A percentile compares a stretch with the other conserved stretches of the same genome.
Conservation (phyloP, 2,329 filamentous ascomycete species). For the Cercospora sp. region DNA sequence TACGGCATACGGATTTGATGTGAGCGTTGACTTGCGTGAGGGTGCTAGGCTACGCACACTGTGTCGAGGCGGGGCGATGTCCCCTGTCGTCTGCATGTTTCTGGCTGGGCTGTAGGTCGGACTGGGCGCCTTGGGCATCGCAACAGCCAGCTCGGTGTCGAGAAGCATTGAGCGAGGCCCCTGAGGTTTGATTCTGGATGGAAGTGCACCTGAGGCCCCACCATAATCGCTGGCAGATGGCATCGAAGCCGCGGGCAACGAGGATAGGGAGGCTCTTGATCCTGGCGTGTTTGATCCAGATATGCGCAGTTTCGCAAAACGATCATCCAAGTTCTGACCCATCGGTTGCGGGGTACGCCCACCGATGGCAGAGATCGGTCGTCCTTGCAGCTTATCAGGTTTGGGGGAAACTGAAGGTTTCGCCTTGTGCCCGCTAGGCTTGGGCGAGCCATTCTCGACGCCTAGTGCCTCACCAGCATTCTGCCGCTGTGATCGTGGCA, state of each 20-base stretch:
- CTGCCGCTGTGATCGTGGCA: conserved; percentile 23
- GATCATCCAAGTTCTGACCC: conserved; percentile 47
- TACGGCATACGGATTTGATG: conserved; percentile 24
- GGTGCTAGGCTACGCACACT: conserved; percentile 64
- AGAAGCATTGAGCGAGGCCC: conserved; percentile 59
- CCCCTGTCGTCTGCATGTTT: conserved; percentile 66
- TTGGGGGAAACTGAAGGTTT: conserved; percentile 54
- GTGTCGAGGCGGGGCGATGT: conserved; percentile 64
- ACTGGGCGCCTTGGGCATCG: conserved; percentile 68
- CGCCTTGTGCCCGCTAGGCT: conserved; percentile 24
- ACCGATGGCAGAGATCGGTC: conserved; percentile 49
- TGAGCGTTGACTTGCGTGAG: conserved; percentile 55
- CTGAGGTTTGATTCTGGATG: conserved; percentile 34
- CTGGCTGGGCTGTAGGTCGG: conserved; percentile 77
- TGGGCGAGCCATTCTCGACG: neutral
- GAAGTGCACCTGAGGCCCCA: conserved; percentile 19
- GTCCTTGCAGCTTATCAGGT: conserved; percentile 65
- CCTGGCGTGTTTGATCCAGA: conserved; percentile 28
- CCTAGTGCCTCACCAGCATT: neutral
- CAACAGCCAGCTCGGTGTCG: conserved; percentile 54
- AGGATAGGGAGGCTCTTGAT: conserved; percentile 34
- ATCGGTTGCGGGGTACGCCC: conserved; percentile 36
- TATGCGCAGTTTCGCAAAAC: conserved; percentile 34
- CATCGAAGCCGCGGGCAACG: conserved; percentile 40
- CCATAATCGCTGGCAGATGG: conserved; percentile 44